phyloP scores from a whole-genome alignment of 768 basidiomycete species.

The Albatrellus ellisii region DNA sequence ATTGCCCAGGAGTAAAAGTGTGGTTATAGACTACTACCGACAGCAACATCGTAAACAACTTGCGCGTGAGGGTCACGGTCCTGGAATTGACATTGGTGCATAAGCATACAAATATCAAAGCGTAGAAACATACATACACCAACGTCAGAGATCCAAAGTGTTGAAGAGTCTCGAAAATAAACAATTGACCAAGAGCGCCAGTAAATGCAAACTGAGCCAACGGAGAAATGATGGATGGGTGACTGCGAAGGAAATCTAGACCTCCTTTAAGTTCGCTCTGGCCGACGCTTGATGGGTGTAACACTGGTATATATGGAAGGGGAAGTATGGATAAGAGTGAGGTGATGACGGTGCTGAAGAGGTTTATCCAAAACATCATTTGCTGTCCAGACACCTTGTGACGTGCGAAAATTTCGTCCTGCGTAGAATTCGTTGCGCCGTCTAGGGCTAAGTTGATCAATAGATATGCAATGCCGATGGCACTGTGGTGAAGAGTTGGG shows the following conservation, averaged over 20 bases:
- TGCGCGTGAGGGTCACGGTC: slow-evolving; percentile 91
- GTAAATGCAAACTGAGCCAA: slow-evolving; percentile 78
- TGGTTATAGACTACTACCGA: slow-evolving; percentile 91
- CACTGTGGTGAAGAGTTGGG: slow-evolving; percentile 35
- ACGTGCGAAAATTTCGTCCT: slow-evolving; percentile 86
- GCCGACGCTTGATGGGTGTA: slow-evolving; percentile 52
- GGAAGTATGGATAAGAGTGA: slow-evolving; percentile 58
- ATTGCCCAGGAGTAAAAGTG: slow-evolving; percentile 71
- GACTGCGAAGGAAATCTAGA: slow-evolving; percentile 58
- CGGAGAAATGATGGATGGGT: slow-evolving; percentile 63
- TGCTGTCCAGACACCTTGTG: slow-evolving; percentile 80
- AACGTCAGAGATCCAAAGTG: slow-evolving; percentile 85
- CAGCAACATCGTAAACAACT: slow-evolving; percentile 95
- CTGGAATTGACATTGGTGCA: slow-evolving; percentile 27
- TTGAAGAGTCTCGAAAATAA: slow-evolving; percentile 93
- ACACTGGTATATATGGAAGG: slow-evolving; percentile 69
- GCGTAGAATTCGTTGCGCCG: slow-evolving; percentile 89
- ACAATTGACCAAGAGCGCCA: slow-evolving; percentile 90
- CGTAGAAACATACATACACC: slow-evolving; percentile 40
- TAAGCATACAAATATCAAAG: slow-evolving; percentile 1
- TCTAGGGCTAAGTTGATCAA: slow-evolving; percentile 84
- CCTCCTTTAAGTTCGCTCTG: slow-evolving; percentile 54
- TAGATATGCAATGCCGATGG: slow-evolving; percentile 65
- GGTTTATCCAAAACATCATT: slow-evolving; percentile 99
- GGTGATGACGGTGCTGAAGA: slow-evolving; percentile 70